A percentile compares a stretch with the other conserved stretches of the same genome.
Evolutionary conservation across 768 basidiomycete genomes (phyloP).

Genomic region (Lactarius trivialis): DNA sequence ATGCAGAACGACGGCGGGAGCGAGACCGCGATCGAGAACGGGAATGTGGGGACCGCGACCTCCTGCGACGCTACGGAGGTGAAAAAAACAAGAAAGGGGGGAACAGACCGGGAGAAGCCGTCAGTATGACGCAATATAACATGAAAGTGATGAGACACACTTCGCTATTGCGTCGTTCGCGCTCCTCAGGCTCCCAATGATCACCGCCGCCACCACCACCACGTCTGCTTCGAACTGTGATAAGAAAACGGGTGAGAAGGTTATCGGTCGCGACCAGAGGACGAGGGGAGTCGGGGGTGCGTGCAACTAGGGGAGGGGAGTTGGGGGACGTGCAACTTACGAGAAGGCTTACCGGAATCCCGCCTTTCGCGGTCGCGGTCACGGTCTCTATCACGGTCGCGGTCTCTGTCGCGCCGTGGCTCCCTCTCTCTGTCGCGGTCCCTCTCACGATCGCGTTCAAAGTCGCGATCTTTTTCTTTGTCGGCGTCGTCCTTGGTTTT

Average conservation of each 20-base stretch:
- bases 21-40: constrained; percentile 57
- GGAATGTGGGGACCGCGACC: constrained; percentile 46
- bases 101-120: background rate
- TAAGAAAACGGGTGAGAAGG: constrained; percentile 24
- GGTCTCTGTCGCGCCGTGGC: constrained; percentile 43
- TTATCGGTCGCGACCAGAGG: constrained; percentile 5
- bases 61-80: constrained; percentile 16
- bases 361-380: constrained; percentile 40
- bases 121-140: background rate
- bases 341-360: constrained; percentile 45
- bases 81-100: background rate
- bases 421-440: constrained; percentile 44
- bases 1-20: constrained; percentile 61
- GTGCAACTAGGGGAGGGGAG: too few species aligned
- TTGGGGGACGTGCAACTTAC: background rate
- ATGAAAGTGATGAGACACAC: constrained; percentile 32
- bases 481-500: constrained; percentile 69
- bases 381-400: constrained; percentile 32
- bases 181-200: constrained; percentile 80
- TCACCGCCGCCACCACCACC: constrained; percentile 44
- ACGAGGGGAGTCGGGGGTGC: background rate
- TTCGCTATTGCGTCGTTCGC: constrained; percentile 54
- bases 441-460: constrained; percentile 37
- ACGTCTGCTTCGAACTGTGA: constrained; percentile 40
- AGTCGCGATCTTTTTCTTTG: constrained; percentile 48